Evolutionary conservation across 176 grass and related monocot genomes (phyloP).

Genomic region (Microstegium vimineum): DNA sequence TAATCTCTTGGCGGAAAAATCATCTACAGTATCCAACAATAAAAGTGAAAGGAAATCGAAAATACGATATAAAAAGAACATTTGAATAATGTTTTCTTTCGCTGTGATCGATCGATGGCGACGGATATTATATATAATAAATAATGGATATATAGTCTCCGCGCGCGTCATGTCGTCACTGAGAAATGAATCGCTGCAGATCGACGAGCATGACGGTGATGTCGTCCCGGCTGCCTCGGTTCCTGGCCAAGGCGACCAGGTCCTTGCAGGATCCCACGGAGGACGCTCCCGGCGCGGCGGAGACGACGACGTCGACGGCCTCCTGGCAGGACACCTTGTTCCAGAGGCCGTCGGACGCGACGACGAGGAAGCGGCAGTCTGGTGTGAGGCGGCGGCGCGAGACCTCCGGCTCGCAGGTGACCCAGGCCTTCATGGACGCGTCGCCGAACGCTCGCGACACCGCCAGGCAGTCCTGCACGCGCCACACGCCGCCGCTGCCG

Average conservation of each 20-base stretch:
- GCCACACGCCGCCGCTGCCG: constrained; percentile 57
- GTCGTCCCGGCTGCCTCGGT: constrained; percentile 68
- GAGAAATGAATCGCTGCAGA: constrained; percentile 30
- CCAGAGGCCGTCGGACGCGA: constrained; percentile 87
- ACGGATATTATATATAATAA: too few species aligned
- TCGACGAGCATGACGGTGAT: constrained; percentile 74
- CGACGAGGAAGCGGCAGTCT: constrained; percentile 46
- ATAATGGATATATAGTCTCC: background rate
- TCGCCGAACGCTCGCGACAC: constrained; percentile 79
- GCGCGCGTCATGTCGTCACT: background rate
- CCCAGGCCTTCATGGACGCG: constrained; percentile 63
- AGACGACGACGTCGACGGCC: constrained; percentile 42
- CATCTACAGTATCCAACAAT: background rate
- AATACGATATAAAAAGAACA: background rate
- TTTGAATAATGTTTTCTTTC: background rate
- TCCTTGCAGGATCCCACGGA: constrained; percentile 51
- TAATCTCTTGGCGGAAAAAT: background rate
- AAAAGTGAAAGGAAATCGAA: background rate
- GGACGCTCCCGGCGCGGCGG: background rate
- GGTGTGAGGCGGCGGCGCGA: constrained; percentile 26
- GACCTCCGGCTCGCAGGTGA: constrained; percentile 63
- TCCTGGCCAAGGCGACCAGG: constrained; percentile 38
- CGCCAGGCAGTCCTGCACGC: constrained; percentile 73
- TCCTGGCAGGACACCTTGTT: constrained; percentile 72
- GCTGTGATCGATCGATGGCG: background rate